These are phyloP conservation scores for Echeveria elegans DNA, from an alignment of 164 flowering plant species.

Conservation along the genomic window DNA sequence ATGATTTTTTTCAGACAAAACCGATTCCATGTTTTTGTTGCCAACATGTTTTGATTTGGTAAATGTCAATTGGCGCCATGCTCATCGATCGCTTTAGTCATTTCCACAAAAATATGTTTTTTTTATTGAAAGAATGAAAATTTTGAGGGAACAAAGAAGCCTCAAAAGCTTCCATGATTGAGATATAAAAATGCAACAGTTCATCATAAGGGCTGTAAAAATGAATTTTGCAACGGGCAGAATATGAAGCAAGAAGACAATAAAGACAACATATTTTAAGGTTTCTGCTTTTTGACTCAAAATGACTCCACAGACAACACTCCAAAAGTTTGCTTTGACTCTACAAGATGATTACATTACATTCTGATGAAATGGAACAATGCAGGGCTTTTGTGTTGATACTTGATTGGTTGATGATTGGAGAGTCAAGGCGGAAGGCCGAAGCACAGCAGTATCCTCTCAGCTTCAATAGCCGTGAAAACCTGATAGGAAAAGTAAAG, in stretches of 20 bases:
- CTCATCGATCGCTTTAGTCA: neutral
- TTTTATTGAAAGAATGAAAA: neutral
- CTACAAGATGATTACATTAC: neutral
- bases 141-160: neutral
- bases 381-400: neutral
- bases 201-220: neutral
- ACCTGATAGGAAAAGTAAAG: neutral
- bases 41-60: too few species aligned
- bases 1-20: too few species aligned
- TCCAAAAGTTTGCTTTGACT: neutral
- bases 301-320: neutral
- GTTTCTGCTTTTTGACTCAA: slow-evolving; percentile 2
- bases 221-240: slow-evolving; percentile 4
- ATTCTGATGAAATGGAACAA: neutral
- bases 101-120: neutral
- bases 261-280: neutral
- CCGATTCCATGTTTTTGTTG: too few species aligned
- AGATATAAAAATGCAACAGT: neutral
- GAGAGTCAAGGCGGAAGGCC: neutral
- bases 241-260: neutral
- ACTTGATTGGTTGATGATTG: neutral
- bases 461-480: neutral
- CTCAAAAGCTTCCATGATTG: neutral
- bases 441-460: neutral
- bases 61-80: too few species aligned